These are phyloP conservation scores for Sonneratia alba DNA, from an alignment of 345 rosid genomes.

Conservation along the genomic window DNA sequence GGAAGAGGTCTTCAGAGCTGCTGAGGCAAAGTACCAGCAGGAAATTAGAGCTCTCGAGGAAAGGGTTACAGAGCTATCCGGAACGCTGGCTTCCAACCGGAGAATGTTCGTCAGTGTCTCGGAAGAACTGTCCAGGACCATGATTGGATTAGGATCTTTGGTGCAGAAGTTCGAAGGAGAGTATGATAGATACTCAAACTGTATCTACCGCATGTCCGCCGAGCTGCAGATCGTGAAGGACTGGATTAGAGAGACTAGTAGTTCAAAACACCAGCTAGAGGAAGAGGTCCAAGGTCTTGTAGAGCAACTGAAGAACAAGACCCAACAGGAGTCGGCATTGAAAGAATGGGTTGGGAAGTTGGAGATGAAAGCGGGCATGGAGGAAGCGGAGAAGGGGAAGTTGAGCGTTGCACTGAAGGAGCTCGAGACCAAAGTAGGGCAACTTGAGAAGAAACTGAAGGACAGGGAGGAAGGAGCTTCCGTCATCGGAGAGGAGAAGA, in stretches of 20 bases:
- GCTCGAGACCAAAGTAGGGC: slow-evolving; percentile 29
- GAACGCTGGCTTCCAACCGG: slow-evolving; percentile 29
- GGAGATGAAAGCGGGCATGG: slow-evolving; percentile 34
- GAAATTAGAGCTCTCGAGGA: slow-evolving; percentile 56
- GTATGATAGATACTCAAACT: slow-evolving; percentile 23
- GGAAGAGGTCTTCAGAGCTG: slow-evolving; percentile 53
- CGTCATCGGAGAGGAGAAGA: slow-evolving; percentile 64
- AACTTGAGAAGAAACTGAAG: slow-evolving; percentile 30
- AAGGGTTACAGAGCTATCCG: slow-evolving; percentile 26
- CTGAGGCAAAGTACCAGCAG: slow-evolving; percentile 54
- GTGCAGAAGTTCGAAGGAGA: slow-evolving; percentile 35
- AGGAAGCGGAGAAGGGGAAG: slow-evolving; percentile 41
- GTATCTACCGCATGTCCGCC: slow-evolving; percentile 26
- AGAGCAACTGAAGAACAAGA: slow-evolving; percentile 10
- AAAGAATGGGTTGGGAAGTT: slow-evolving; percentile 36
- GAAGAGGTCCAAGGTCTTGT: background rate
- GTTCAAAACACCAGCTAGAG: slow-evolving; percentile 16
- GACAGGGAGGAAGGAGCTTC: slow-evolving; percentile 37
- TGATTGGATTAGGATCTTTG: slow-evolving; percentile 30
- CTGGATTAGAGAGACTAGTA: slow-evolving; percentile 31
- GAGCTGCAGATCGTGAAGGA: slow-evolving; percentile 37
- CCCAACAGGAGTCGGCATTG: slow-evolving; percentile 21
- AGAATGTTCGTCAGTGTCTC: slow-evolving; percentile 38
- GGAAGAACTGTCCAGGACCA: slow-evolving; percentile 24
- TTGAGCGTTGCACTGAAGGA: slow-evolving; percentile 23